Evolutionary conservation across 257 asterid species (phyloP), one percentile per base, ranked within the genome.

Genomic region (Plantago ovata): DNA sequence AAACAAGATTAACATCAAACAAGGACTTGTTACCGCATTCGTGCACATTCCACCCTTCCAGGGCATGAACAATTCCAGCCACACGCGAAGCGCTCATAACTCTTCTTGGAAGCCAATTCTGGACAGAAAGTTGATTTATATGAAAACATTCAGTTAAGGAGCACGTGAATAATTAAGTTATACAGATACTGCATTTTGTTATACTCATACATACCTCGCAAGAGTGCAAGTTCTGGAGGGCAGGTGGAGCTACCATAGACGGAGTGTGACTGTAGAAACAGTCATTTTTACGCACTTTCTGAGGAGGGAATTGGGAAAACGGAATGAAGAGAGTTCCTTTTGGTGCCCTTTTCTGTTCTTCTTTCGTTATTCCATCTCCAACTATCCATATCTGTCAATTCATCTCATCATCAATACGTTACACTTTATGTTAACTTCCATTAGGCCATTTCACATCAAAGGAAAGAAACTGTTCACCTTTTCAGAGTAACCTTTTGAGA

Each of bases 61-160:
- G 13, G 6, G 81, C 88, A 21, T 88, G 96, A 53, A 88, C 21
- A n/a, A 88, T 83, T 45, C 96, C 96, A 13, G 90, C 93, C 49
- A 79, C 77, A 9, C 90, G 82, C 71, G 78, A 76, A 6, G 95
- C 95, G 40, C 96, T 85, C 79, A 81, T 63, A 20, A 69, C 89
- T 72, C 89, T 72, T 53, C 96, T 76, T 15, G 89, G 92, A 72
- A 85, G 44, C 96, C 95, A 88, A 51, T 85, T 85, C 96, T 84
- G 66, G 45, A 58, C 50, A 59, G 18, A 48, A 21, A 42, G 14
- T 23, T 19, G 39, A 22, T 32, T 32, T 23, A 53, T 16, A 21
- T 4, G n/a, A 0, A 21, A 52, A 22, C 58, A 53, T n/a, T 32
- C 38, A 14, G 6, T 23, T 20, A 20, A 12, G 14, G 55, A 19